These are phyloP conservation scores for Boechera stricta DNA, from an alignment of 345 rosid genomes.

Conservation along the genomic window DNA sequence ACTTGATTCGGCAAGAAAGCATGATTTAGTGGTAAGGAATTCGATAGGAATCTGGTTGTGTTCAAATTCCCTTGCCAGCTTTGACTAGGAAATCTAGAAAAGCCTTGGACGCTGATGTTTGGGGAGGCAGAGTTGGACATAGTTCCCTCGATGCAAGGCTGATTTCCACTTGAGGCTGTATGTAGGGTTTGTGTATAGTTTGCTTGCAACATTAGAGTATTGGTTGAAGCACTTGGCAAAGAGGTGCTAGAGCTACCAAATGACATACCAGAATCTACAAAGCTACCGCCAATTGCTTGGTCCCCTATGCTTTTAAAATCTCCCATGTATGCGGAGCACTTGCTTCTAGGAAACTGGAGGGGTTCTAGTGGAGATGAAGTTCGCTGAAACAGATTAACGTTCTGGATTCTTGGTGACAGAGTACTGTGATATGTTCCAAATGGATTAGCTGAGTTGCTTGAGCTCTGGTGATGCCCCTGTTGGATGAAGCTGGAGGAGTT, in stretches of 20 bases:
- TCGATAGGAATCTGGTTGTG: conserved; percentile 56
- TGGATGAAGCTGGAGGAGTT: conserved; percentile 58
- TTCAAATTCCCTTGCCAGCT: conserved; percentile 60
- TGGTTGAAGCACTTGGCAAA: conserved; percentile 49
- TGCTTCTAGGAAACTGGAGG: conserved; percentile 55
- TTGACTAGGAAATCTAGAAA: conserved; percentile 56
- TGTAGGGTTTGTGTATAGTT: conserved; percentile 43
- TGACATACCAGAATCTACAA: conserved; percentile 47
- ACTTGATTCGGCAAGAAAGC: conserved; percentile 50
- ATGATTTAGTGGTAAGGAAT: conserved; percentile 52
- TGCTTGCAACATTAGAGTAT: conserved; percentile 50
- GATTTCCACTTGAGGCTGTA: conserved; percentile 50
- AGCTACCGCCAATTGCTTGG: conserved; percentile 43
- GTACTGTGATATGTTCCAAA: conserved; percentile 58
- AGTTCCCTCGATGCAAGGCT: conserved; percentile 52
- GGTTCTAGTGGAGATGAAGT: conserved; percentile 54
- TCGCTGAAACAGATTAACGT: conserved; percentile 52
- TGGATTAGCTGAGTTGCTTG: conserved; percentile 49
- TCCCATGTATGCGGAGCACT: conserved; percentile 49
- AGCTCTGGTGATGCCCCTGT: conserved; percentile 52
- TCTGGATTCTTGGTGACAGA: conserved; percentile 50
- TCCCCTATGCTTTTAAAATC: conserved; percentile 52
- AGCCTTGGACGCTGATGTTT: conserved; percentile 47
- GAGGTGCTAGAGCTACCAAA: conserved; percentile 54
- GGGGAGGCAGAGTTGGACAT: conserved; percentile 49